Conservation (phyloP, 345 rosid species). For the Nasturtium officinale region DNA sequence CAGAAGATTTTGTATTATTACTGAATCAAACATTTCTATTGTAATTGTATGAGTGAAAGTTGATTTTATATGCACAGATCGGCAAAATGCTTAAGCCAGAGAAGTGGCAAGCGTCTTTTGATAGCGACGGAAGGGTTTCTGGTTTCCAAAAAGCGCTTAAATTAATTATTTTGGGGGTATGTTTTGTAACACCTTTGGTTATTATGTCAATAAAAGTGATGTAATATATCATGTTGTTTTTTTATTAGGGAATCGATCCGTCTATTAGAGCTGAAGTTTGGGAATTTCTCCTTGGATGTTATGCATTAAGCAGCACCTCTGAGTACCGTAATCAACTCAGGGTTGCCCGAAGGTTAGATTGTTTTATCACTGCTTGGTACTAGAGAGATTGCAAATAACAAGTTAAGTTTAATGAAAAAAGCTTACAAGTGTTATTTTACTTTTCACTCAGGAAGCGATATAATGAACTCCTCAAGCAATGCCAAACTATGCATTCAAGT, state of each 20-base stretch:
- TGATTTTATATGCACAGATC: conserved; percentile 51
- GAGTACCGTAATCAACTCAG: conserved; percentile 76
- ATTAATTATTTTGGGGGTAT: conserved; percentile 77
- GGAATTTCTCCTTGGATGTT: conserved; percentile 96
- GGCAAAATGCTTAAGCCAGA: conserved; percentile 87
- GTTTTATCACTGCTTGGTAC: background rate
- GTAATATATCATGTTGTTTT: conserved; percentile 38
- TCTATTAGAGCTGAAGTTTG: conserved; percentile 91
- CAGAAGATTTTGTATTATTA: background rate
- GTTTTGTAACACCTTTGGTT: conserved; percentile 31
- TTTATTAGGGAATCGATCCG: conserved; percentile 80
- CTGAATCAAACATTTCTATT: background rate
- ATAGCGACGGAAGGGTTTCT: conserved; percentile 73
- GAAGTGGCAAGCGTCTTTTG: conserved; percentile 83
- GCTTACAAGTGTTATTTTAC: background rate
- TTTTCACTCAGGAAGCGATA: conserved; percentile 64
- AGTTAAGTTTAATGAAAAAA: background rate
- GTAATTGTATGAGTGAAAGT: conserved; percentile 2
- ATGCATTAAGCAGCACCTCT: conserved; percentile 71
- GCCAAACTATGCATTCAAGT: conserved; percentile 87
- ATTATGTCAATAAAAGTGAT: background rate
- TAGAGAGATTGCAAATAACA: background rate
- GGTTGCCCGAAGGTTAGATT: conserved; percentile 66
- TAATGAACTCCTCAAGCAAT: conserved; percentile 67
- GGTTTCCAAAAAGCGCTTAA: conserved; percentile 80